Evolutionary conservation across 495 filamentous ascomycete species (phyloP).

Genomic region (Hypoxylon trugodes): DNA sequence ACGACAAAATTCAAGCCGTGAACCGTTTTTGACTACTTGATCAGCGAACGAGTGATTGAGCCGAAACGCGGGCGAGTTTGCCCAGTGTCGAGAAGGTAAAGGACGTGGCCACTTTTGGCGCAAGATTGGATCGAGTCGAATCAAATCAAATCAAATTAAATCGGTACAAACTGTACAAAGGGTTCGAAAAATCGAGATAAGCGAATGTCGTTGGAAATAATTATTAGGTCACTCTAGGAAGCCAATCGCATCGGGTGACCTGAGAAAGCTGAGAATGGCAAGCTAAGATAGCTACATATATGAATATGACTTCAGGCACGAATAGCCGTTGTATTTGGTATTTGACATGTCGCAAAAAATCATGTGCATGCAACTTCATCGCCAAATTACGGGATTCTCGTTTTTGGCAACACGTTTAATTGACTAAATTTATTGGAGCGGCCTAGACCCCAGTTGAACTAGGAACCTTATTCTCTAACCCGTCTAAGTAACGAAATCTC

Average conservation of each 20-base stretch:
- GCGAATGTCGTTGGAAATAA: constrained; percentile 1
- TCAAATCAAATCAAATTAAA: too few relatives aligned
- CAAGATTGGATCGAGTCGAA: constrained; percentile 8
- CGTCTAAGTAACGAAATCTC: neutral
- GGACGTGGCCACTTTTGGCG: constrained; percentile 33
- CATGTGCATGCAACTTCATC: constrained; percentile 24
- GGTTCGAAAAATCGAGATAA: constrained; percentile 6
- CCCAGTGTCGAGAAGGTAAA: constrained; percentile 21
- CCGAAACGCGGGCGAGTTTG: constrained; percentile 20
- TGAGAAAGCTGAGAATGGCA: neutral
- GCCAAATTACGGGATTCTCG: constrained; percentile 30
- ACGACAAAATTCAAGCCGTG: neutral
- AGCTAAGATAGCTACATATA: constrained; percentile 9
- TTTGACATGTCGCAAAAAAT: constrained; percentile 38
- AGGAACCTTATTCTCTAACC: neutral
- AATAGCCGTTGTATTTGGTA: constrained; percentile 19
- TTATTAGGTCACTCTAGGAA: neutral
- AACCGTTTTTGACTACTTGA: constrained; percentile 3
- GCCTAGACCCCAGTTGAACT: constrained; percentile 16
- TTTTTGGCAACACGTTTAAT: constrained; percentile 34
- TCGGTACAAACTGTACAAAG: neutral
- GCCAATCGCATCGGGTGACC: constrained; percentile 23
- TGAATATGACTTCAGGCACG: constrained; percentile 20
- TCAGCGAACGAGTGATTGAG: constrained; percentile 24
- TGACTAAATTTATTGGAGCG: constrained; percentile 18